A percentile compares a stretch with the other conserved stretches of the same genome.
Evolutionary conservation across 139 green algal species (phyloP).

Genomic region (Penium margaritaceum): DNA sequence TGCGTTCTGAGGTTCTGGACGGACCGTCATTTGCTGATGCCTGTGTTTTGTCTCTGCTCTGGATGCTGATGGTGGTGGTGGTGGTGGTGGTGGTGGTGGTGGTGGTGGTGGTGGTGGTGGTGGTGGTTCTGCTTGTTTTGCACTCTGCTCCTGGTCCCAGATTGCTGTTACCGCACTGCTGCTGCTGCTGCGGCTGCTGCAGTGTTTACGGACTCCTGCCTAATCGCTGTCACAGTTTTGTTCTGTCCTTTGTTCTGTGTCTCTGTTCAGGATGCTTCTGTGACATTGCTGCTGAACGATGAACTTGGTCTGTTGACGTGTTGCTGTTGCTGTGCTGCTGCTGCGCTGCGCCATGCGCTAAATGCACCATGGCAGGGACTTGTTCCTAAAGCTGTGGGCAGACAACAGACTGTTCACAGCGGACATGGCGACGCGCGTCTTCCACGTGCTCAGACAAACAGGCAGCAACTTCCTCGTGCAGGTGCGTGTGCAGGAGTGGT

Average conservation of each 20-base stretch:
- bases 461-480: slow-evolving; percentile 23
- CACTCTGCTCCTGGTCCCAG: no score
- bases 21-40: background rate
- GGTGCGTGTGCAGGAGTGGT: no score
- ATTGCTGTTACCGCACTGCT: no score
- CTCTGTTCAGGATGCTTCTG: background rate
- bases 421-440: slow-evolving; percentile 34
- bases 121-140: no score
- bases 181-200: no score
- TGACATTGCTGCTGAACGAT: background rate
- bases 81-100: no score
- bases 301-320: background rate
- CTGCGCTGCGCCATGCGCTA: no score
- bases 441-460: slow-evolving; percentile 31
- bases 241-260: background rate
- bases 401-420: slow-evolving; percentile 20
- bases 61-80: no score
- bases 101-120: no score
- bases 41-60: background rate
- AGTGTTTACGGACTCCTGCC: no score
- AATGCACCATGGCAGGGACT: no score
- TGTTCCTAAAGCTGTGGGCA: slow-evolving; percentile 37
- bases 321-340: background rate
- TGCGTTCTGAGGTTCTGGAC: background rate
- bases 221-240: background rate